phyloP scores from a whole-genome alignment of 352 stramenopile species.

The Pythium rhizo-oryzae region DNA sequence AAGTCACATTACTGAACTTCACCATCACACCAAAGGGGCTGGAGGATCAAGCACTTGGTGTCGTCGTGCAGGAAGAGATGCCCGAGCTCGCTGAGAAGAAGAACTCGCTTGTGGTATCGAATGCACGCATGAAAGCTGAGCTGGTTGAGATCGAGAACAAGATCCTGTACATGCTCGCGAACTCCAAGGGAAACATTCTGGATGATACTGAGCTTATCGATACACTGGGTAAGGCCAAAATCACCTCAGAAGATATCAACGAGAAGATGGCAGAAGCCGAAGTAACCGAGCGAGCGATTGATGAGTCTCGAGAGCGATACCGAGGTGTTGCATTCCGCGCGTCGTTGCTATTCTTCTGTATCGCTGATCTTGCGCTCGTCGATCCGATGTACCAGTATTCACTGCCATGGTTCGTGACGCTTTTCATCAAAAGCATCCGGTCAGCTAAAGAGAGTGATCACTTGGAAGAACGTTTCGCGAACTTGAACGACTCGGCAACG shows the following conservation, averaged over 20 bases:
- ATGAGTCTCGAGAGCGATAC: constrained; percentile 90
- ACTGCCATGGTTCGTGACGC: constrained; percentile 91
- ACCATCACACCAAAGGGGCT: constrained; percentile 91
- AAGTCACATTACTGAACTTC: constrained; percentile 94
- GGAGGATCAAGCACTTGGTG: constrained; percentile 91
- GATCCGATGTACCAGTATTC: constrained; percentile 96
- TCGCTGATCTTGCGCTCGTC: constrained; percentile 88
- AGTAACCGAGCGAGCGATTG: constrained; percentile 92
- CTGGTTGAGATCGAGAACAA: constrained; percentile 94
- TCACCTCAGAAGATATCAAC: constrained; percentile 93
- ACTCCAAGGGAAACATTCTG: constrained; percentile 93
- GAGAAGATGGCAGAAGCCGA: constrained; percentile 93
- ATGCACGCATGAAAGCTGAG: constrained; percentile 92
- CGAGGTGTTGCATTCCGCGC: constrained; percentile 89
- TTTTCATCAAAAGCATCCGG: constrained; percentile 92
- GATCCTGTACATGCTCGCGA: constrained; percentile 93
- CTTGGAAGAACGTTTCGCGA: constrained; percentile 79
- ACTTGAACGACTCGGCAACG: constrained; percentile 92
- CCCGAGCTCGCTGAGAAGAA: constrained; percentile 94
- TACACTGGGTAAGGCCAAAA: constrained; percentile 90
- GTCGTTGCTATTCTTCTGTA: constrained; percentile 93
- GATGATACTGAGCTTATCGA: constrained; percentile 94
- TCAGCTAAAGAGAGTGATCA: constrained; percentile 81
- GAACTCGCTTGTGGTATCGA: constrained; percentile 91
- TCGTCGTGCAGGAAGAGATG: constrained; percentile 94